phyloP scores from a whole-genome alignment of 1,139 yeast genomes.

The Candida dubliniensis region DNA sequence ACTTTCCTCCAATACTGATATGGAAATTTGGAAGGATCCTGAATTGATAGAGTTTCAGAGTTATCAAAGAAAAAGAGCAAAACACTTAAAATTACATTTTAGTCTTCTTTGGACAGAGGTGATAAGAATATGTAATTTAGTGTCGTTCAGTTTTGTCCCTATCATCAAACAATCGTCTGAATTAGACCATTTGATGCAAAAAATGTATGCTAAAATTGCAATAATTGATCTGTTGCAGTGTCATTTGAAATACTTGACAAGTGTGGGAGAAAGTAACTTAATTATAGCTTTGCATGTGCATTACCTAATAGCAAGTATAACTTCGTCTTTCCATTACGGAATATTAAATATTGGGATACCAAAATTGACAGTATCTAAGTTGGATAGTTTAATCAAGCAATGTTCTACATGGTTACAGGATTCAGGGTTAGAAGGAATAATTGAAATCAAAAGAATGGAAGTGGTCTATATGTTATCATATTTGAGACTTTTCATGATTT shows the following conservation, averaged over 20 bases:
- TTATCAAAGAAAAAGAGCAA: conserved; percentile 20
- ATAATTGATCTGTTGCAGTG: conserved; percentile 24
- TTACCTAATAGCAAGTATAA: conserved; percentile 29
- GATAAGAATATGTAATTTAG: conserved; percentile 34
- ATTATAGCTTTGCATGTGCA: conserved; percentile 26
- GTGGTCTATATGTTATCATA: conserved; percentile 29
- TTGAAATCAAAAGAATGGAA: conserved; percentile 24
- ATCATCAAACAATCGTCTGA: conserved; percentile 22
- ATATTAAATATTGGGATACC: conserved; percentile 25
- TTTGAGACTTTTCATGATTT: conserved; percentile 31
- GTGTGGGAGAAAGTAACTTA: conserved; percentile 22
- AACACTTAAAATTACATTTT: conserved; percentile 33
- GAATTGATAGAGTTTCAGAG: conserved; percentile 23
- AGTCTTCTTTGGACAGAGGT: conserved; percentile 40
- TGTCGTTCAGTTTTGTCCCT: conserved; percentile 29
- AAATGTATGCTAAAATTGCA: conserved; percentile 25
- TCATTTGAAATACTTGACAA: conserved; percentile 27
- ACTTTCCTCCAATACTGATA: conserved; percentile 10
- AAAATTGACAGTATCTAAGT: conserved; percentile 23
- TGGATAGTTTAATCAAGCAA: conserved; percentile 22
- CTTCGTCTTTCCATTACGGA: conserved; percentile 26
- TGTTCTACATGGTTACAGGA: conserved; percentile 30
- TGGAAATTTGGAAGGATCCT: conserved; percentile 44
- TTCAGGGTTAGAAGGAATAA: conserved; percentile 17
- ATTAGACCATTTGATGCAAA: conserved; percentile 22